Evolutionary conservation across 352 stramenopile genomes (phyloP), one percentile per base, ranked within the genome.

Genomic region (Phytophthora litchii): DNA sequence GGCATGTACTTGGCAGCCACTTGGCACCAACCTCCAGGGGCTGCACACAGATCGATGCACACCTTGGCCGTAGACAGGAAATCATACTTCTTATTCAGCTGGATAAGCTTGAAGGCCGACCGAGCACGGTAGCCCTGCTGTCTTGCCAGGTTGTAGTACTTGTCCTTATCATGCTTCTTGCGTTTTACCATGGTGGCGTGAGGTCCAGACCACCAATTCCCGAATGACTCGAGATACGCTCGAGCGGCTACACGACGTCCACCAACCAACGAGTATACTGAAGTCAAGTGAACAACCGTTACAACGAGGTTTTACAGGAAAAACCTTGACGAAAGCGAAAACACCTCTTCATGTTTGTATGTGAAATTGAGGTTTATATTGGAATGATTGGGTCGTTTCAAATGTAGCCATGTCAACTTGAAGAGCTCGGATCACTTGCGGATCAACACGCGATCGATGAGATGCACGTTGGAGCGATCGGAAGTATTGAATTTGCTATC

Each of bases 1-100:
- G 84, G 86, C 83, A 96, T 96, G 67, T 94, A 94, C 79, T 96
- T 95, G 55, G 81, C 84, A 12, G 82, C 82, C 9, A 96, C 89
- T 69, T 98, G 94, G 62, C 96, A 98, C 98, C 98, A 99, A 27
- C 98, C 98, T 42, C 98, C 98, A 13, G 98, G 98, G 8, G 98
- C 98, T 0, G 97, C 98, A 76, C 98, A 99, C 13, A 99, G 82
- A 80, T 99, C 98, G 65, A 99, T 97, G 60, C 98, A 97, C 6
- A 99, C 94, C 55, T 98, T 97, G 42, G 96, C 92, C 34, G 95
- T 97, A 40, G 86, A 90, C 19, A 99, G 75, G 42, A 99, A 97
- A 62, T 98, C 88, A 91, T 98, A 99, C 83, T 99, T 98, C 70
- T 98, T 97, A 86, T 99, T 99, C 48, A 99, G 96, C 81, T 98